Percentiles rank a stretch among this genome's conserved stretches.
Evolutionary conservation across 768 basidiomycete genomes (phyloP).

Genomic region (Trichaptum fuscoviolaceum): DNA sequence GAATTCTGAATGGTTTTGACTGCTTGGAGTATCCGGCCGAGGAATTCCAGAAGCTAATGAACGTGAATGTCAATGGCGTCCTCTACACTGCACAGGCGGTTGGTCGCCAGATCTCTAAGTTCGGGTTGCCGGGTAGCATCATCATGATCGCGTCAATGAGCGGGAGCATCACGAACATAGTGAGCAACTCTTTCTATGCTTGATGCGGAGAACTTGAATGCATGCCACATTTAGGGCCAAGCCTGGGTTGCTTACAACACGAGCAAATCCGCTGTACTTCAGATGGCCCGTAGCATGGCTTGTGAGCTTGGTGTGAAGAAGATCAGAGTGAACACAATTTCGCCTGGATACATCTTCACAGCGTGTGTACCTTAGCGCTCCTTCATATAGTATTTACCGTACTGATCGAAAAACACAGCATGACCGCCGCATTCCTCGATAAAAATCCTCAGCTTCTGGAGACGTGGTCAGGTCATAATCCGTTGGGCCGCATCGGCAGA

Average conservation of each 20-base stretch:
- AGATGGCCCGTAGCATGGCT: conserved; percentile 80
- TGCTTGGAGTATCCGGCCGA: conserved; percentile 62
- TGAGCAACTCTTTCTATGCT: conserved; percentile 16
- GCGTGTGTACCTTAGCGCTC: conserved; percentile 30
- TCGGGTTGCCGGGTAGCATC: conserved; percentile 46
- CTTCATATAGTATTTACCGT: not conserved
- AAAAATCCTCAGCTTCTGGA: conserved; percentile 53
- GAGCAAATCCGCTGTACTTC: conserved; percentile 72
- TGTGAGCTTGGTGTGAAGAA: conserved; percentile 63
- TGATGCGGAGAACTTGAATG: not conserved
- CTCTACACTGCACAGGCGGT: conserved; percentile 59
- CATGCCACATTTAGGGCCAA: conserved; percentile 46
- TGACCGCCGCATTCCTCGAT: conserved; percentile 73
- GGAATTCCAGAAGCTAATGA: conserved; percentile 62
- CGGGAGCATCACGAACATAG: conserved; percentile 65
- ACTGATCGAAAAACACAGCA: conserved; percentile 31
- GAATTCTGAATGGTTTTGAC: conserved; percentile 53
- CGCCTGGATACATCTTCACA: conserved; percentile 74
- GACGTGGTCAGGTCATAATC: conserved; percentile 67
- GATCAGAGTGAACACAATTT: conserved; percentile 72
- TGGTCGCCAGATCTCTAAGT: conserved; percentile 50
- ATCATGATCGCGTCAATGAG: conserved; percentile 58
- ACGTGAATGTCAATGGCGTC: conserved; percentile 59
- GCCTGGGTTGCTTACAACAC: conserved; percentile 74
- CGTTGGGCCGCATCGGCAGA: conserved; percentile 64